A percentile compares a stretch with the other conserved stretches of the same genome.
Conservation (phyloP, 768 basidiomycete genomes). For the Sistotremastrum suecicum region DNA sequence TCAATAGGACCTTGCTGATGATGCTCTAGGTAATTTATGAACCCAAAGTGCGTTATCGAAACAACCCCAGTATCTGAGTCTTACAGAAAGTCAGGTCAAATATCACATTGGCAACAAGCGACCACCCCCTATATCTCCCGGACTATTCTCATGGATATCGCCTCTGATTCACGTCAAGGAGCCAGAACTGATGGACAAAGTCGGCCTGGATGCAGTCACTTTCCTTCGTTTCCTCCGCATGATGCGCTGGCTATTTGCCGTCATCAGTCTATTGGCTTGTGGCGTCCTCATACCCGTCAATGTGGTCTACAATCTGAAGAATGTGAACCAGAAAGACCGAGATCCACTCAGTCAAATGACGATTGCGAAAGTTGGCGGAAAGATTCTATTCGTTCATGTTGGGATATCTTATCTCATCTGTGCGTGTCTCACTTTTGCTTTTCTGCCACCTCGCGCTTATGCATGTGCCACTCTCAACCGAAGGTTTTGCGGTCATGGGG, state of each 20-base stretch:
- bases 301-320: constrained; percentile 62
- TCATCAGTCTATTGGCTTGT: constrained; percentile 50
- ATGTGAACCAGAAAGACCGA: constrained; percentile 36
- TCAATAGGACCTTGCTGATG: neutral
- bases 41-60: constrained; percentile 42
- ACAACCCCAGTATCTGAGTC: neutral
- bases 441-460: constrained; percentile 1
- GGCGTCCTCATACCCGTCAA: constrained; percentile 78
- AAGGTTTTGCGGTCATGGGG: constrained; percentile 42
- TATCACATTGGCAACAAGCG: constrained; percentile 68
- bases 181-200: constrained; percentile 74
- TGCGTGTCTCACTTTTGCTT: constrained; percentile 4
- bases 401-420: constrained; percentile 73
- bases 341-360: constrained; percentile 71
- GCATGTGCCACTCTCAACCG: constrained; percentile 2
- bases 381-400: constrained; percentile 73
- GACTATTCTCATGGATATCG: constrained; percentile 79
- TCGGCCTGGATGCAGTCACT: constrained; percentile 86
- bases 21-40: constrained; percentile 65
- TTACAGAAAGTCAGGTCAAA: constrained; percentile 30
- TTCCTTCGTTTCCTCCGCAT: constrained; percentile 88
- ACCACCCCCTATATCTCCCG: constrained; percentile 71
- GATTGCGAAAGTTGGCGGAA: constrained; percentile 65
- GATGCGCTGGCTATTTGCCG: constrained; percentile 57
- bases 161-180: constrained; percentile 76